Conservation (phyloP, 2,329 filamentous ascomycete species). For the Elsinoe arachidis region DNA sequence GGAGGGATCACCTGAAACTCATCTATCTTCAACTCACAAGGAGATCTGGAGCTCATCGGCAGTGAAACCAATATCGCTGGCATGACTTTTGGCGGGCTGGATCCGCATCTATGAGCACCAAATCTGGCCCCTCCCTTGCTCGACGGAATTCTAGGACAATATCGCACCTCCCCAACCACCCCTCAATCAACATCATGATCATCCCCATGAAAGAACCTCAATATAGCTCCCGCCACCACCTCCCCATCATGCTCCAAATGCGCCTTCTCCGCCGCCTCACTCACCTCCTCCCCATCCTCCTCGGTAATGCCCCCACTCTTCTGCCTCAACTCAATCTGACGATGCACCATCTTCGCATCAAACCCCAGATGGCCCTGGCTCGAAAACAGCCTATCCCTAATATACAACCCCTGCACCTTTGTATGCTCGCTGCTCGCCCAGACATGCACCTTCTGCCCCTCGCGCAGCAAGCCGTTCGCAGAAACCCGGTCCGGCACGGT, state of each 20-base stretch:
- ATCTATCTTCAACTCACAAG: too few relatives aligned
- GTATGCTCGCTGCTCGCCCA: conserved; percentile 41
- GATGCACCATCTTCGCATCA: conserved; percentile 38
- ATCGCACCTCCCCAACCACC: too few relatives aligned
- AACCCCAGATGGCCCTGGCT: conserved; percentile 41
- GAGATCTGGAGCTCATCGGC: too few relatives aligned
- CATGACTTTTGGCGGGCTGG: neutral
- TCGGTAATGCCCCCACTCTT: conserved; percentile 35
- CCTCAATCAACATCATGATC: conserved; percentile 32
- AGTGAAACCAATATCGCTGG: neutral
- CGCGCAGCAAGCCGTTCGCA: conserved; percentile 27
- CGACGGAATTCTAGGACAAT: too few relatives aligned
- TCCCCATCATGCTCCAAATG: conserved; percentile 34
- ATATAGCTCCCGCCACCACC: conserved; percentile 30
- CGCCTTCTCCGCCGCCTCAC: conserved; percentile 31
- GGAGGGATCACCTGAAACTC: too few relatives aligned
- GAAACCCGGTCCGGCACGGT: conserved; percentile 25
- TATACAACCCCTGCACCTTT: conserved; percentile 38
- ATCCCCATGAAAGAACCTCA: conserved; percentile 43
- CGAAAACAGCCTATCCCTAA: conserved; percentile 38
- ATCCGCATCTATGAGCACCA: too few relatives aligned
- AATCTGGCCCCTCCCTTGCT: too few relatives aligned
- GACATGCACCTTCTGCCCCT: conserved; percentile 39
- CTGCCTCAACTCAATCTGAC: conserved; percentile 37
- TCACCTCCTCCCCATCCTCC: conserved; percentile 30